Percentiles rank a stretch among this genome's conserved stretches.
phyloP scores from a whole-genome alignment of 2,329 filamentous ascomycete genomes.

The Neophaeococcomyces mojaviensis region DNA sequence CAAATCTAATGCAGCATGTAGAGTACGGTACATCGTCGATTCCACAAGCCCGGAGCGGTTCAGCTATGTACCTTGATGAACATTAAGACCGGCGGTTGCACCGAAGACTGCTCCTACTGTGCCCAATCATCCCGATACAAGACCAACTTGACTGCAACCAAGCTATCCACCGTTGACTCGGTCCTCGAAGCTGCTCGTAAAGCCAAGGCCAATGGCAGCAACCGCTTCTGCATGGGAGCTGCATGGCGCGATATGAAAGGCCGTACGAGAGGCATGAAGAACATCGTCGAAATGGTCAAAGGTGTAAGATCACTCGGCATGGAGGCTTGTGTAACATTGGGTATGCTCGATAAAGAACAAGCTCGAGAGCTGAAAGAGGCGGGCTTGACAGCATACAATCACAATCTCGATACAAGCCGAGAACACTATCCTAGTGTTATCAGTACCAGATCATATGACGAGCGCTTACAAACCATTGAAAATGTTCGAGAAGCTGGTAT shows the following conservation, averaged over 20 bases:
- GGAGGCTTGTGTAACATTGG: conserved; percentile 88
- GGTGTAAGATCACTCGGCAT: conserved; percentile 75
- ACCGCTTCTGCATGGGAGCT: conserved; percentile 90
- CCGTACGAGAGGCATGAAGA: conserved; percentile 72
- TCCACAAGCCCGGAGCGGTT: conserved; percentile 75
- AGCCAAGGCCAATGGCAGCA: conserved; percentile 77
- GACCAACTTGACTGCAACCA: conserved; percentile 70
- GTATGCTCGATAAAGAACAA: conserved; percentile 79
- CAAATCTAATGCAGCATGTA: conserved; percentile 31
- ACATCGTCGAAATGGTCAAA: conserved; percentile 77
- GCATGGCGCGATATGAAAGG: conserved; percentile 93
- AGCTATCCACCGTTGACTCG: conserved; percentile 65
- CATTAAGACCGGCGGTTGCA: conserved; percentile 90
- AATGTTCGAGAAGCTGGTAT: conserved; percentile 80
- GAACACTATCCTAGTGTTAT: conserved; percentile 81
- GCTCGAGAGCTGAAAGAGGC: conserved; percentile 75
- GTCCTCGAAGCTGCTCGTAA: conserved; percentile 70
- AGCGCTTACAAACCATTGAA: conserved; percentile 69
- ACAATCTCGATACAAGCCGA: conserved; percentile 84
- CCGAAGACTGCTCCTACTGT: conserved; percentile 89
- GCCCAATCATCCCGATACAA: conserved; percentile 76
- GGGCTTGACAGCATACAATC: conserved; percentile 85
- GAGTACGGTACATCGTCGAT: conserved; percentile 72
- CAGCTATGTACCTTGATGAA: conserved; percentile 95
- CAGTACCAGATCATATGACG: conserved; percentile 78